These are phyloP conservation scores for Fraxinus pennsylvanica DNA, from an alignment of 257 asterid species.

Conservation along the genomic window DNA sequence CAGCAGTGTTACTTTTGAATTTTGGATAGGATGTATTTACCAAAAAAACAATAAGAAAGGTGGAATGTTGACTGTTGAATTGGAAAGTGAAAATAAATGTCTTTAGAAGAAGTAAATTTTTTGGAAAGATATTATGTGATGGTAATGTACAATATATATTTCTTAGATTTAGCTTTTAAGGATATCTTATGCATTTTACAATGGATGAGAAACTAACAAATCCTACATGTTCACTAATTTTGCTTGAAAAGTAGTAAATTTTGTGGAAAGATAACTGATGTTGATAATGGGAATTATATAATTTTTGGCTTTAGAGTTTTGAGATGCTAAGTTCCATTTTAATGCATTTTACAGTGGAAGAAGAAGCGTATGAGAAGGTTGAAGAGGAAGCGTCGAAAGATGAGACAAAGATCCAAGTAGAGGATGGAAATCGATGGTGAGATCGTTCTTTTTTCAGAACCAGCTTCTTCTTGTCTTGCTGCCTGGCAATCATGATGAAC, in stretches of 20 bases:
- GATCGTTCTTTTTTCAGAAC: neutral
- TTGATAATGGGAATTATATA: neutral
- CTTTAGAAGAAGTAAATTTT: no score
- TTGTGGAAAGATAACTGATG: neutral
- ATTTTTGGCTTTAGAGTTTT: neutral
- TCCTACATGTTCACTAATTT: neutral
- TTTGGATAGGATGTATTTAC: neutral
- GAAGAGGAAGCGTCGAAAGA: constrained; percentile 13
- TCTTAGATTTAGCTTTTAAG: no score
- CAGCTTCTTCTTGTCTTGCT: neutral
- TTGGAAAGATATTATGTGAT: no score
- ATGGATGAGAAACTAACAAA: neutral
- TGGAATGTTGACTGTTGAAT: neutral
- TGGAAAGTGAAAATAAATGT: neutral
- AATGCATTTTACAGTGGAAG: constrained; percentile 15
- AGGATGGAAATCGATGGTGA: neutral
- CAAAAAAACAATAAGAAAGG: no score
- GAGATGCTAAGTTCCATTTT: neutral
- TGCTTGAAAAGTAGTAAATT: neutral
- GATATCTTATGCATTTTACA: no score
- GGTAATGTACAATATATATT: no score
- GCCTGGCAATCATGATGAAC: neutral
- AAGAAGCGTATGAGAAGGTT: constrained; percentile 18
- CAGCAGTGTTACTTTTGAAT: neutral
- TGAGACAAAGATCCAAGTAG: constrained; percentile 6